phyloP scores from a whole-genome alignment of 192 early-diverging fungal species.

The Coemansia sp. region DNA sequence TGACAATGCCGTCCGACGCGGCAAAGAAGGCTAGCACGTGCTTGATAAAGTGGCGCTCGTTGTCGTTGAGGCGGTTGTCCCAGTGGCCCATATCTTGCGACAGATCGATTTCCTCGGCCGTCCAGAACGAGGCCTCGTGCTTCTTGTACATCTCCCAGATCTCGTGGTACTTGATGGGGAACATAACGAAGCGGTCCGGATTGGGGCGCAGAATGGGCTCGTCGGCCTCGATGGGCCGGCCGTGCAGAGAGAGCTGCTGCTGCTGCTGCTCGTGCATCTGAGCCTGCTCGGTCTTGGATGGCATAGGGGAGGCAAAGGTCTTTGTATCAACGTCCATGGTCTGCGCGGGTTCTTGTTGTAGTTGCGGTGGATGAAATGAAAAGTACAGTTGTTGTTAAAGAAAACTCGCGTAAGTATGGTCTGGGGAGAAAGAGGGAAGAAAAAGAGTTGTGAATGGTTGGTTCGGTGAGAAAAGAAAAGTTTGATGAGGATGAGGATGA shows the following conservation, averaged over 20 bases:
- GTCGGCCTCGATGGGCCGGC: slow-evolving; percentile 42
- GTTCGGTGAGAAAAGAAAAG: neutral
- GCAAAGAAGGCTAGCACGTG: slow-evolving; percentile 95
- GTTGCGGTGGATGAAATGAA: neutral
- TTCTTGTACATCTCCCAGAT: slow-evolving; percentile 99
- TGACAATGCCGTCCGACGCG: slow-evolving; percentile 93
- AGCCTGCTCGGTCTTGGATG: slow-evolving; percentile 37
- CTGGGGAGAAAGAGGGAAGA: neutral
- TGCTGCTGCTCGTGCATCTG: slow-evolving; percentile 27
- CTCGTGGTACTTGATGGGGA: slow-evolving; percentile 93
- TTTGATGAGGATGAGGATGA: neutral
- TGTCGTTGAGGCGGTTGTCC: slow-evolving; percentile 77
- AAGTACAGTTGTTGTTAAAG: neutral
- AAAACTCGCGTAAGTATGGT: neutral
- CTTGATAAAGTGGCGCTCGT: slow-evolving; percentile 90
- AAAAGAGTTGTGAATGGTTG: too few species aligned
- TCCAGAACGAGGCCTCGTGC: slow-evolving; percentile 97
- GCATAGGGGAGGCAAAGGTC: slow-evolving; percentile 6
- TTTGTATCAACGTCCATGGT: slow-evolving; percentile 34
- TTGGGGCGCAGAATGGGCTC: slow-evolving; percentile 67
- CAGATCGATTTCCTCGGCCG: slow-evolving; percentile 92
- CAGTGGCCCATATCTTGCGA: slow-evolving; percentile 88
- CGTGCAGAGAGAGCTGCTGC: slow-evolving; percentile 37
- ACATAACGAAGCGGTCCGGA: slow-evolving; percentile 84
- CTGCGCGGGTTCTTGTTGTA: slow-evolving; percentile 14